phyloP scores from a whole-genome alignment of 805 yeast species.

The Cyberlindnera maritima region DNA sequence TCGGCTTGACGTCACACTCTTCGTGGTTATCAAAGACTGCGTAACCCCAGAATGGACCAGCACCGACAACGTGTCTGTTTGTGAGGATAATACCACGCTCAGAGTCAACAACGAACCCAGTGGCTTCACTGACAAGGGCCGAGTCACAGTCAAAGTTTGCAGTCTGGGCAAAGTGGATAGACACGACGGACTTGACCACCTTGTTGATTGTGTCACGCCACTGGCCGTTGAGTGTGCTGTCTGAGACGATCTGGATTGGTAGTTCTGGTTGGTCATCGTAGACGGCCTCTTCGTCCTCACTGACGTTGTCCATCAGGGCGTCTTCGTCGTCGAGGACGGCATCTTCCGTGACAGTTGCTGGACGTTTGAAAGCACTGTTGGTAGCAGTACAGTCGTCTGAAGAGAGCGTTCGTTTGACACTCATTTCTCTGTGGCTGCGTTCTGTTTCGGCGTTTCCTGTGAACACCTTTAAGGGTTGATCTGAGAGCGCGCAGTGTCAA shows the following conservation, averaged over 20 bases:
- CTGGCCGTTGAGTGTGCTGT: slow-evolving; percentile 27
- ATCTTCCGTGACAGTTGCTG: not conserved
- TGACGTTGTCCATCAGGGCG: not conserved
- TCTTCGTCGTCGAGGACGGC: not conserved
- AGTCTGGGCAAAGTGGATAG: slow-evolving; percentile 86
- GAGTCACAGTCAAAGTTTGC: slow-evolving; percentile 82
- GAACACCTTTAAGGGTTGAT: not conserved
- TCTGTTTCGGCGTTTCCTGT: too few relatives aligned
- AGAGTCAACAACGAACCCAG: slow-evolving; percentile 91
- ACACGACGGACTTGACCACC: slow-evolving; percentile 83
- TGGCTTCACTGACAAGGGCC: slow-evolving; percentile 83
- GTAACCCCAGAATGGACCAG: slow-evolving; percentile 91
- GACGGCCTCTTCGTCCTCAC: not conserved
- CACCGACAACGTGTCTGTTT: slow-evolving; percentile 92
- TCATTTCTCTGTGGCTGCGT: not conserved
- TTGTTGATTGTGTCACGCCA: slow-evolving; percentile 83
- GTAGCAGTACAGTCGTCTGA: not conserved
- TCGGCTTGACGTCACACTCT: slow-evolving; percentile 81
- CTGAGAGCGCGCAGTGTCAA: not conserved
- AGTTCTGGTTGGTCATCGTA: not conserved
- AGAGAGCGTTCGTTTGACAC: slow-evolving; percentile 2
- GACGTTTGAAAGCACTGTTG: not conserved
- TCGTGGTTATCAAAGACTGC: slow-evolving; percentile 94
- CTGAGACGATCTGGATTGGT: not conserved
- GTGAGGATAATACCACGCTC: slow-evolving; percentile 80